phyloP scores from a whole-genome alignment of 495 filamentous ascomycete species.

The Tuber brumale region DNA sequence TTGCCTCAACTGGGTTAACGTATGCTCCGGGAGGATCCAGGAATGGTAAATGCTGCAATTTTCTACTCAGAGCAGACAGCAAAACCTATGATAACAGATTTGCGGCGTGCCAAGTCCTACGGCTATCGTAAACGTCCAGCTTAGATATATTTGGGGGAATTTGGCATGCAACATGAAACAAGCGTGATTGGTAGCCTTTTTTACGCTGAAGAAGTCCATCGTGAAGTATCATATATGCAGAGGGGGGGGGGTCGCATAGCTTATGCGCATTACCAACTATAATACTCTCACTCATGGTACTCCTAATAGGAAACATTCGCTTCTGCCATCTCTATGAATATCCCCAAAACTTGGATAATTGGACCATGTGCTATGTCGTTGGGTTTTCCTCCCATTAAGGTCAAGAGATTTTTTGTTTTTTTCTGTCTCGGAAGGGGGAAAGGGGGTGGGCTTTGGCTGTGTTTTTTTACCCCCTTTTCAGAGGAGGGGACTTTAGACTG shows the following conservation, averaged over 20 bases:
- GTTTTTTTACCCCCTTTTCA: too few species aligned
- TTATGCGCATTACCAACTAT: background rate
- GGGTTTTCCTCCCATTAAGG: too few species aligned
- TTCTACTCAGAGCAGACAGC: background rate
- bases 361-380: too few species aligned
- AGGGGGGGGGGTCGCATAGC: background rate
- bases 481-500: too few species aligned
- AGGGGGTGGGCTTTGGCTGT: too few species aligned
- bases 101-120: background rate
- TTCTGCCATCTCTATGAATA: background rate
- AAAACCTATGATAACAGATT: background rate
- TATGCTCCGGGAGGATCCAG: background rate
- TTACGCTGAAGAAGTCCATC: background rate
- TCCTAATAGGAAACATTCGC: background rate
- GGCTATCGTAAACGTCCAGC: background rate
- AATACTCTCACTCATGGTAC: background rate
- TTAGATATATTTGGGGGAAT: background rate
- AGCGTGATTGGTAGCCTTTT: background rate
- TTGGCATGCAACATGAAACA: background rate
- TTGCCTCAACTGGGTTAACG: background rate
- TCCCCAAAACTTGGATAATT: too few species aligned
- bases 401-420: too few species aligned
- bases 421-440: too few species aligned
- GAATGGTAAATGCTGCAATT: background rate
- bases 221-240: background rate